Conservation (phyloP, 805 yeast genomes). For the Kodamaea kakaduensis region DNA sequence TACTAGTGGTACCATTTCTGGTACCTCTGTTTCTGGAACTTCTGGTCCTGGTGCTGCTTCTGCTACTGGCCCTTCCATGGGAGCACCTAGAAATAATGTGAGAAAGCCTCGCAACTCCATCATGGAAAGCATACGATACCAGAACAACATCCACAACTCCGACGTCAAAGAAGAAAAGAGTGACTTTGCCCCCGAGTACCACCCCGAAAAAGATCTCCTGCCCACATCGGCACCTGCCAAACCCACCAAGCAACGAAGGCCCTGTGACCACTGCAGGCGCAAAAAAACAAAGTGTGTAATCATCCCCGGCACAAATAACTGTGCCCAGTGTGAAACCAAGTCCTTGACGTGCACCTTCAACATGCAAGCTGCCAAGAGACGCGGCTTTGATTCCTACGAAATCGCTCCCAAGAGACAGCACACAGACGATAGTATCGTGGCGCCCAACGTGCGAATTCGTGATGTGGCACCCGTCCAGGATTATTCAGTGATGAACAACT, state of each 20-base stretch:
- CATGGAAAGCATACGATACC: slow-evolving; percentile 30
- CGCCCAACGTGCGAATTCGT: slow-evolving; percentile 44
- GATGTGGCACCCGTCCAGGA: slow-evolving; percentile 62
- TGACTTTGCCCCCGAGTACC: background rate
- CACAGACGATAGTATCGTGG: slow-evolving; percentile 19
- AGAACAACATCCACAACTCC: slow-evolving; percentile 21
- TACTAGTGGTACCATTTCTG: no score
- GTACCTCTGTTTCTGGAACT: no score
- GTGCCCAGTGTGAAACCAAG: slow-evolving; percentile 74
- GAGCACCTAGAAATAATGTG: slow-evolving; percentile 12
- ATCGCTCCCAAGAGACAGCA: slow-evolving; percentile 17
- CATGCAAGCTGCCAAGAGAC: slow-evolving; percentile 48
- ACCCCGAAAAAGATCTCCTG: background rate
- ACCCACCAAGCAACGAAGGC: slow-evolving; percentile 45
- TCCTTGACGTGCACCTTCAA: slow-evolving; percentile 71
- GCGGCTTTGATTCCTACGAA: slow-evolving; percentile 16
- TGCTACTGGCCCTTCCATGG: slow-evolving; percentile 2
- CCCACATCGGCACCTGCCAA: slow-evolving; percentile 5
- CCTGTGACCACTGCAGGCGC: slow-evolving; percentile 84
- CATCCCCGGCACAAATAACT: slow-evolving; percentile 56
- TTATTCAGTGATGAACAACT: slow-evolving; percentile 59
- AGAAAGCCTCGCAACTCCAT: slow-evolving; percentile 17
- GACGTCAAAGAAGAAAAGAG: slow-evolving; percentile 1
- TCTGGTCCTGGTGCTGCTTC: no score
- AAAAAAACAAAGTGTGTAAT: slow-evolving; percentile 76